These are phyloP conservation scores for Ramalina peruviana DNA, from an alignment of 495 filamentous ascomycete genomes.

Conservation along the genomic window DNA sequence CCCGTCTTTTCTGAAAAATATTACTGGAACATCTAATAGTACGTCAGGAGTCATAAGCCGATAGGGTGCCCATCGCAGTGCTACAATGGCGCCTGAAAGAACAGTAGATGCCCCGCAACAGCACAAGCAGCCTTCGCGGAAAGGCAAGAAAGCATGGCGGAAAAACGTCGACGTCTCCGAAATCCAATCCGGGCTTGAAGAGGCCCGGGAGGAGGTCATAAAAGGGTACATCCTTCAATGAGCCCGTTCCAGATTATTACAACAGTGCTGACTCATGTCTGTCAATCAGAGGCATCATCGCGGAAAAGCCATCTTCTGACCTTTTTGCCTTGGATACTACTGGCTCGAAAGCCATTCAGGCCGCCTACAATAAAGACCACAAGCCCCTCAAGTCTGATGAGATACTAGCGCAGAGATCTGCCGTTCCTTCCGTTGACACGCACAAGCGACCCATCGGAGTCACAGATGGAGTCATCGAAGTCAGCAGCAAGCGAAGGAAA, in stretches of 20 bases:
- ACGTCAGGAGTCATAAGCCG: too few species aligned
- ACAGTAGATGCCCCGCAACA: conserved; percentile 35
- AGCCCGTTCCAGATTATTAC: conserved; percentile 3
- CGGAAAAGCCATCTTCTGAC: conserved; percentile 61
- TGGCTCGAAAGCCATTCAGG: conserved; percentile 48
- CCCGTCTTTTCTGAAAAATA: too few species aligned
- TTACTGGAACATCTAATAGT: too few species aligned
- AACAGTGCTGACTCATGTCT: conserved; percentile 12
- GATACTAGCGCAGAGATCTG: conserved; percentile 74
- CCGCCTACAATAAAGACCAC: conserved; percentile 45
- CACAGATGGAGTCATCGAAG: conserved; percentile 53
- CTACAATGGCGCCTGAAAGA: not conserved
- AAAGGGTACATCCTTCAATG: conserved; percentile 46
- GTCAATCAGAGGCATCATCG: conserved; percentile 55
- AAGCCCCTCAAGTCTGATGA: conserved; percentile 79
- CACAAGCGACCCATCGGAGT: conserved; percentile 54
- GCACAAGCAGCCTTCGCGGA: conserved; percentile 75
- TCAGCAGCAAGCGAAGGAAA: conserved; percentile 54
- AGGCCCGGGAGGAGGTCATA: conserved; percentile 75
- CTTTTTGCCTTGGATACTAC: conserved; percentile 71
- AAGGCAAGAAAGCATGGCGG: conserved; percentile 96
- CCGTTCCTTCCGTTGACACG: conserved; percentile 57
- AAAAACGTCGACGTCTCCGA: conserved; percentile 92
- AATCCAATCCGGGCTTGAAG: conserved; percentile 67
- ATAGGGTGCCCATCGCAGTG: too few species aligned